Evolutionary conservation across 225 moss, liverwort and hornwort genomes (phyloP).

Genomic region (Pseudisothecium myosuroides): DNA sequence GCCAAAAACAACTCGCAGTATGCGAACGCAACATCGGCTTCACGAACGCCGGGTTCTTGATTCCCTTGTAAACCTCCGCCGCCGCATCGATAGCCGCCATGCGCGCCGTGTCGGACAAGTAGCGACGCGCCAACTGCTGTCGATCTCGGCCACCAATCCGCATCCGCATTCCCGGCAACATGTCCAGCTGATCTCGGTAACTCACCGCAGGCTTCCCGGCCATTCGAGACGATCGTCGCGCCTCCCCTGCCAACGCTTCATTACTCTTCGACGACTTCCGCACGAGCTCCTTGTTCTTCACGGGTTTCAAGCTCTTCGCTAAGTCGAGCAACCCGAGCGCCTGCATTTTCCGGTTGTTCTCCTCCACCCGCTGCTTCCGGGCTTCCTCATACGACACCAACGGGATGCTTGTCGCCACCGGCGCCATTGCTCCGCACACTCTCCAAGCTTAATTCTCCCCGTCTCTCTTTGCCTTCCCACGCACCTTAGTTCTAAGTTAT

Average conservation of each 20-base stretch:
- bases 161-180: background rate
- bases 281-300: background rate
- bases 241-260: background rate
- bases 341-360: background rate
- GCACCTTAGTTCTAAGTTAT: background rate
- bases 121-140: background rate
- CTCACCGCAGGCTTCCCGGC: background rate
- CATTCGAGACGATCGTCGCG: background rate
- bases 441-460: background rate
- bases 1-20: background rate
- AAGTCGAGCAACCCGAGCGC: background rate
- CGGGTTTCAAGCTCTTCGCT: background rate
- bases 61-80: background rate
- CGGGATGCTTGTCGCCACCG: background rate
- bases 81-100: background rate
- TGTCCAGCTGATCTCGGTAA: background rate
- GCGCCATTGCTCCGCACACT: background rate
- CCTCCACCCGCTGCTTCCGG: background rate
- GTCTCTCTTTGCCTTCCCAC: background rate
- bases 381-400: background rate
- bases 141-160: background rate
- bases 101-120: background rate
- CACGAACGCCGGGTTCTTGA: background rate
- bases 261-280: background rate
- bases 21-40: background rate